These are phyloP conservation scores for Hura crepitans DNA, from an alignment of 441 rosid genomes.

Conservation along the genomic window DNA sequence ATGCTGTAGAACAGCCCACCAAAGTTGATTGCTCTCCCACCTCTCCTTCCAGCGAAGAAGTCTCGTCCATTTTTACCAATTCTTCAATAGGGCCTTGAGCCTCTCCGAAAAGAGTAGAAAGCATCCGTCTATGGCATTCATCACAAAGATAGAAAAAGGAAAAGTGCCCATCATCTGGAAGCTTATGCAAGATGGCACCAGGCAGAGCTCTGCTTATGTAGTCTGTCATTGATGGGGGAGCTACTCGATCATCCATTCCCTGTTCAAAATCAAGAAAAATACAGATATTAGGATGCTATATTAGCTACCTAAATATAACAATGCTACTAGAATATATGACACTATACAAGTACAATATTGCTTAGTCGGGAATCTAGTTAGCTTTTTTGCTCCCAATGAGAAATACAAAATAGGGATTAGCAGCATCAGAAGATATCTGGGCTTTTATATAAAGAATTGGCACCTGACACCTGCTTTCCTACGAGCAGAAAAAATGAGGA, in stretches of 20 bases:
- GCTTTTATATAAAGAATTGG: not conserved
- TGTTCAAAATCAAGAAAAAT: slow-evolving; percentile 28
- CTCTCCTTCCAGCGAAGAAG: slow-evolving; percentile 18
- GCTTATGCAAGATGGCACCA: slow-evolving; percentile 54
- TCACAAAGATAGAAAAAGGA: slow-evolving; percentile 73
- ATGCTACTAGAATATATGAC: no score
- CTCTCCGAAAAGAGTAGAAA: slow-evolving; percentile 64
- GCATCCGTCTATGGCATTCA: slow-evolving; percentile 66
- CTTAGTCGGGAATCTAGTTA: not conserved
- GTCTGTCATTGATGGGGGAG: slow-evolving; percentile 64
- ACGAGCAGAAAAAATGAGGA: not conserved
- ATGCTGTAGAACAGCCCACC: slow-evolving; percentile 21
- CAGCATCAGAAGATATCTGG: not conserved
- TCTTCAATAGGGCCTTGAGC: slow-evolving; percentile 57
- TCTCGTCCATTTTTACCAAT: slow-evolving; percentile 26
- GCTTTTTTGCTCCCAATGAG: no score
- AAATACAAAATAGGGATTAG: not conserved
- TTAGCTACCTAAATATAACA: no score
- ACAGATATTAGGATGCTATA: not conserved
- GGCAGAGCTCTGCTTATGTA: slow-evolving; percentile 69
- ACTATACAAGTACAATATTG: not conserved
- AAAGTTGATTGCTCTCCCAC: slow-evolving; percentile 11
- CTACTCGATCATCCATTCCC: slow-evolving; percentile 83
- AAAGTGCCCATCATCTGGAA: slow-evolving; percentile 79
- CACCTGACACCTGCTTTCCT: not conserved